These are phyloP conservation scores for Voacanga thouarsii DNA, from an alignment of 257 asterid genomes.

Conservation along the genomic window DNA sequence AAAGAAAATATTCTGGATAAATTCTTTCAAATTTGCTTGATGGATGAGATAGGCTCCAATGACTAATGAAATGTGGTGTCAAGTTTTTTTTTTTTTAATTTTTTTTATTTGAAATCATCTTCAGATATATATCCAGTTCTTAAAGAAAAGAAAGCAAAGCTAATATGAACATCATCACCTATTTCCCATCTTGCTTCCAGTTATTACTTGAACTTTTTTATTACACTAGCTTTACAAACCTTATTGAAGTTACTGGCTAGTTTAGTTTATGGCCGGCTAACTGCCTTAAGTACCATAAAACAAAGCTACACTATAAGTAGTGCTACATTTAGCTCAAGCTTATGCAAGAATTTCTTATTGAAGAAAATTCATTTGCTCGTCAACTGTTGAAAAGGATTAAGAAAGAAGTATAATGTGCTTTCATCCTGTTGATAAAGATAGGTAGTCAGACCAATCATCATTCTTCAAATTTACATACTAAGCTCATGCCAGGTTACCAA, in stretches of 20 bases:
- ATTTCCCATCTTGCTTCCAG: not conserved
- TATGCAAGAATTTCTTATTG: not conserved
- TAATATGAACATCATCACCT: not conserved
- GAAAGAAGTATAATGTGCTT: not conserved
- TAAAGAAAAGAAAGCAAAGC: not conserved
- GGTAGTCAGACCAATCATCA: conserved; percentile 43
- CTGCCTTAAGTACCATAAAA: not conserved
- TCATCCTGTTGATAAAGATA: conserved; percentile 23
- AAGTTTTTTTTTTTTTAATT: too few relatives aligned
- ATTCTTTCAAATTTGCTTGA: not conserved
- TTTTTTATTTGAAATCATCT: too few relatives aligned
- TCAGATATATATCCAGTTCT: not conserved
- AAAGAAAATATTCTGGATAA: not conserved
- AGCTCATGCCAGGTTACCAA: conserved; percentile 39
- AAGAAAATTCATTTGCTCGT: not conserved
- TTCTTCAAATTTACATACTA: conserved; percentile 37
- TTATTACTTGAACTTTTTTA: too few relatives aligned
- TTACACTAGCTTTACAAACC: too few relatives aligned
- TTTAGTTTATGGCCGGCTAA: too few relatives aligned
- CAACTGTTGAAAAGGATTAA: not conserved
- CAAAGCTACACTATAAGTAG: not conserved
- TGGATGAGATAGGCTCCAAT: not conserved
- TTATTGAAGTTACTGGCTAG: too few relatives aligned
- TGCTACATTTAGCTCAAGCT: not conserved
- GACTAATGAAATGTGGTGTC: not conserved